Conservation (phyloP, 176 grass and related monocot species). For the Bonia amplexicaulis region DNA sequence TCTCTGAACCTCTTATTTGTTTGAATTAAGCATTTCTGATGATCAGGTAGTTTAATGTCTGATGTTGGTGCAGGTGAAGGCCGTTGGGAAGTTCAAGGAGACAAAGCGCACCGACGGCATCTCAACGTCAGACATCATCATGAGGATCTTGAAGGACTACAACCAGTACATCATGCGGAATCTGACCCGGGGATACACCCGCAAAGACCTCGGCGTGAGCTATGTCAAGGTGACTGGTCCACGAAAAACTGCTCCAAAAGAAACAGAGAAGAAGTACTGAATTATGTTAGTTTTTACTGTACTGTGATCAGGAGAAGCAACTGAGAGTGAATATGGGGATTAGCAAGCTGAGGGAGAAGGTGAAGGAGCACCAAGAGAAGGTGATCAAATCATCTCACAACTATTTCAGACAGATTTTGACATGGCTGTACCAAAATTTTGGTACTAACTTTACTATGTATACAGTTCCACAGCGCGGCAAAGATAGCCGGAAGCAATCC, state of each 20-base stretch:
- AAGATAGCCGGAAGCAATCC: slow-evolving; percentile 61
- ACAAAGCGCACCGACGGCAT: slow-evolving; percentile 81
- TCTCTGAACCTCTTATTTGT: not conserved
- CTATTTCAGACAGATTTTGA: not conserved
- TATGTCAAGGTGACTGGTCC: slow-evolving; percentile 59
- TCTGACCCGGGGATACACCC: slow-evolving; percentile 61
- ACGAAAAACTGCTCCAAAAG: not conserved
- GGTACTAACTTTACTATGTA: not conserved
- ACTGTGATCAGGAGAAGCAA: slow-evolving; percentile 66
- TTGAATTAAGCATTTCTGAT: not conserved
- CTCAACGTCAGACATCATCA: slow-evolving; percentile 89
- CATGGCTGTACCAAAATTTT: not conserved
- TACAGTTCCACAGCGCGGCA: slow-evolving; percentile 31
- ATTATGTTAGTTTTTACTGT: not conserved
- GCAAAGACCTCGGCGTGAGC: slow-evolving; percentile 84
- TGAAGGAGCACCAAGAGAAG: slow-evolving; percentile 81
- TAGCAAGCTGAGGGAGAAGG: slow-evolving; percentile 72
- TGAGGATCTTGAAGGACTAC: slow-evolving; percentile 93
- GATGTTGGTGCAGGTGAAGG: slow-evolving; percentile 58
- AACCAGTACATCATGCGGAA: slow-evolving; percentile 92
- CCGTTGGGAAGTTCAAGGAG: slow-evolving; percentile 80
- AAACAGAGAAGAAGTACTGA: not conserved
- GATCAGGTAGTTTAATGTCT: not conserved
- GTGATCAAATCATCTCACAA: slow-evolving; percentile 27
- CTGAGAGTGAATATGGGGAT: slow-evolving; percentile 89